Conservation (phyloP, 495 filamentous ascomycete species). For the Neurospora sp. region DNA sequence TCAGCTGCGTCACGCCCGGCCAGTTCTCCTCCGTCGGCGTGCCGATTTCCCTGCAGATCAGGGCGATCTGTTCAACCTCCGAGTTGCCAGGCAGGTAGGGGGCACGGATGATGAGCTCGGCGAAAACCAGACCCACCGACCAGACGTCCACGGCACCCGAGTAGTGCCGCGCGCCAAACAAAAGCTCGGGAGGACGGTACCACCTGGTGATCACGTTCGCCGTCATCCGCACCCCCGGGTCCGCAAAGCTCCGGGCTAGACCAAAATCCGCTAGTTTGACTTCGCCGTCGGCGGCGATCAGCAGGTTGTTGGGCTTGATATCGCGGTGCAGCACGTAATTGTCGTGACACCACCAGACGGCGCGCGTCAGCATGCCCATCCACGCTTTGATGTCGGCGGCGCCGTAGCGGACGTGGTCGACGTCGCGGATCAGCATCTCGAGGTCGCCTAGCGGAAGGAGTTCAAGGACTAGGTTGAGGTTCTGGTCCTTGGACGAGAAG, state of each 20-base stretch:
- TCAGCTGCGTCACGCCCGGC: constrained; percentile 78
- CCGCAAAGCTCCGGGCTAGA: constrained; percentile 77
- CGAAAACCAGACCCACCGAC: constrained; percentile 89
- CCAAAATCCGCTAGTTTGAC: constrained; percentile 98
- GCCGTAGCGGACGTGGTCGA: constrained; percentile 51
- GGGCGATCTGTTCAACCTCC: constrained; percentile 66
- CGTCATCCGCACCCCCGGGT: constrained; percentile 84
- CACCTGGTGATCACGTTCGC: constrained; percentile 91
- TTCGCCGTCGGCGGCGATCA: constrained; percentile 85
- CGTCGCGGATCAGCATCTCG: constrained; percentile 84
- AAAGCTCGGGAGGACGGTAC: constrained; percentile 90
- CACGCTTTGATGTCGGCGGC: constrained; percentile 90
- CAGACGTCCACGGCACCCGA: constrained; percentile 86
- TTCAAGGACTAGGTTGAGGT: constrained; percentile 90
- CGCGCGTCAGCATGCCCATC: constrained; percentile 94
- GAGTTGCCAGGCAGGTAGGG: constrained; percentile 63
- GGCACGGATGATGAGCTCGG: constrained; percentile 73
- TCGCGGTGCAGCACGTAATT: constrained; percentile 92
- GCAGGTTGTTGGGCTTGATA: constrained; percentile 97
- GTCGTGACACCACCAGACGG: constrained; percentile 94
- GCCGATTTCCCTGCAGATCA: constrained; percentile 77
- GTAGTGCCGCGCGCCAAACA: constrained; percentile 84
- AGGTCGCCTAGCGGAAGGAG: constrained; percentile 85
- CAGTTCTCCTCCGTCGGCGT: constrained; percentile 91
- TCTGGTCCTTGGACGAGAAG: constrained; percentile 82